Evolutionary conservation across 177 flowering plant species (phyloP), one percentile per base, ranked within the genome.

Genomic region (Telopea speciosissima): DNA sequence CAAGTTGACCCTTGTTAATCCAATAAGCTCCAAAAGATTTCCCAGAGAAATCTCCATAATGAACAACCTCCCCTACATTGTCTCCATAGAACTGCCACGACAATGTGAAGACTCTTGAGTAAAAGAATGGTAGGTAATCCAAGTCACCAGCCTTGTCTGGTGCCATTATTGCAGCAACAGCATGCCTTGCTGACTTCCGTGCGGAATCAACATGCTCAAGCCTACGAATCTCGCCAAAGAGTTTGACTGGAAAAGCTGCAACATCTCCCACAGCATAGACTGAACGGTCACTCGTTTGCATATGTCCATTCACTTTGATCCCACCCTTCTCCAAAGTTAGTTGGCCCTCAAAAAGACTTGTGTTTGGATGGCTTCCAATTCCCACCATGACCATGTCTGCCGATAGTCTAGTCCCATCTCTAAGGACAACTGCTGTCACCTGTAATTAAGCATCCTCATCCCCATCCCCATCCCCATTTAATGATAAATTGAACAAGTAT

Each of bases 31-130:
- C 99, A 68, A 91, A 82, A 14, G 83, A 79, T 19, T 74, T 79
- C 26, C 91, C 90, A n/a, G 84, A 77, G 84, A 82, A 90, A 74
- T 92, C 92, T 9, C 99, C 99, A 70, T 71, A 95, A 75, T 91
- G 89, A 52, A 90, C 82, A 3, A 80, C 93, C 62, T 90, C 97
- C 12, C 97, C 99, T 22, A 69, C 79, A 68, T 79, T 86, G 82
- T 95, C 99, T 62, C 99, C 99, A 66, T 87, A 95, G 71, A 91
- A 95, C 79, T 95, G 99, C 99, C 99, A 95, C 22, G 99, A 92
- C 68, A 92, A 76, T 26, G 90, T 64, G 78, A 95, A 95, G 77
- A 88, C 86, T 76, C 97, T 79, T 24, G 99, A 92, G 82, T 95
- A 95, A 85, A 95, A 95, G 85, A 95, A 95, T 5, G 99, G 97